phyloP scores from a whole-genome alignment of 495 filamentous ascomycete genomes.

The Hypoxylon perforatum region DNA sequence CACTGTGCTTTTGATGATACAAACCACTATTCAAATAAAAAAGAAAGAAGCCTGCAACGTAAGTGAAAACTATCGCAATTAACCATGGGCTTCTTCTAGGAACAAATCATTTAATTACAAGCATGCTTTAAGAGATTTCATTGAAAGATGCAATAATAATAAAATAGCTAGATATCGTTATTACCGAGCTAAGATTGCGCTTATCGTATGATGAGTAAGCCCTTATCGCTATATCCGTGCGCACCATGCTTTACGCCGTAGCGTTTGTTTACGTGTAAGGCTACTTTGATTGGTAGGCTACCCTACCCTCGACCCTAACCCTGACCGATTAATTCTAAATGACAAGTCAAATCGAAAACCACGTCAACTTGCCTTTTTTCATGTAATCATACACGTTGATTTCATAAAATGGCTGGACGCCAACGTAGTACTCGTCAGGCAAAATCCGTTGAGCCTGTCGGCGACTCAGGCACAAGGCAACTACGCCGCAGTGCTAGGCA shows the following conservation, averaged over 20 bases:
- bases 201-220: too few species aligned
- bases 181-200: too few species aligned
- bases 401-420: constrained; percentile 35
- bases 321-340: constrained; percentile 3
- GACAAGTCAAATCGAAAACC: background rate
- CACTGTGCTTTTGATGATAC: too few species aligned
- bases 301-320: constrained; percentile 28
- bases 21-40: too few species aligned
- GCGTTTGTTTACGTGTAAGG: constrained; percentile 10
- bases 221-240: background rate
- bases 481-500: constrained; percentile 38
- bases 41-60: too few species aligned
- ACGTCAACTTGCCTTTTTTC: background rate
- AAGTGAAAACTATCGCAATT: too few species aligned
- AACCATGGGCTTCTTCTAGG: too few species aligned
- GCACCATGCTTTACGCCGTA: background rate
- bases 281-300: constrained; percentile 7
- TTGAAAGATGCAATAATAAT: too few species aligned
- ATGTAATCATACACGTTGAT: background rate
- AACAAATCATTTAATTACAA: too few species aligned
- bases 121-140: too few species aligned
- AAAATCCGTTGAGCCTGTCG: constrained; percentile 24
- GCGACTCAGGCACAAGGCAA: constrained; percentile 22
- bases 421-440: constrained; percentile 39
- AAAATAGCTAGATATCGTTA: too few species aligned